A percentile compares a stretch with the other conserved stretches of the same genome.
These are phyloP conservation scores for Penicillium mononematosum DNA, from an alignment of 495 filamentous ascomycete species.

Conservation along the genomic window DNA sequence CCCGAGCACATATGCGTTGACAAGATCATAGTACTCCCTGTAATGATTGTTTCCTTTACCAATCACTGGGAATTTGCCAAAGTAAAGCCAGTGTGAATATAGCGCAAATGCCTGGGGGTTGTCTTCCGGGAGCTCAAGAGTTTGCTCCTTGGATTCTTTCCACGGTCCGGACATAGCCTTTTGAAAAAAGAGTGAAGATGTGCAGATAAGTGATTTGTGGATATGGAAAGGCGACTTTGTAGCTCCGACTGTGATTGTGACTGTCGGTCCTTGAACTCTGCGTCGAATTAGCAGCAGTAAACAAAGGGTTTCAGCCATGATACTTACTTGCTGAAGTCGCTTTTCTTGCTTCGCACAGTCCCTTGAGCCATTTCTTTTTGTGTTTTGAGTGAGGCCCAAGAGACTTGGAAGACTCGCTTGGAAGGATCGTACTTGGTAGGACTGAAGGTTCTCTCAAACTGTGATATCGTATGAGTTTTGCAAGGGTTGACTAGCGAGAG, in stretches of 20 bases:
- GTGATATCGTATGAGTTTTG: too few species aligned
- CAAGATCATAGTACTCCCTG: background rate
- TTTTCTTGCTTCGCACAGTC: background rate
- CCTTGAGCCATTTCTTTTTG: background rate
- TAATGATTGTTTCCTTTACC: background rate
- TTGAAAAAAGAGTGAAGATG: background rate
- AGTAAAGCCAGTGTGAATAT: constrained; percentile 1
- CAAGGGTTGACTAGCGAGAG: too few species aligned
- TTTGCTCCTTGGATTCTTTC: background rate
- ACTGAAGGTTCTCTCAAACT: background rate
- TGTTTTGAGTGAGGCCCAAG: background rate
- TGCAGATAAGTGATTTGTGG: background rate
- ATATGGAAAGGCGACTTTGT: background rate
- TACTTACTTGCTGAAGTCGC: background rate
- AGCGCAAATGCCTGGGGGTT: background rate
- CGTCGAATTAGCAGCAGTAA: background rate
- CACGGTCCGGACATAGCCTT: background rate
- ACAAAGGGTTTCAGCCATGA: background rate
- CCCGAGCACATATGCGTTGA: background rate
- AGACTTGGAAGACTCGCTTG: too few species aligned
- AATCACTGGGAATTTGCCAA: background rate
- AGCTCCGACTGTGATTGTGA: background rate
- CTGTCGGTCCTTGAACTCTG: background rate
- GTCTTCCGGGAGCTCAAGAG: background rate
- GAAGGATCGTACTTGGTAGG: background rate